These are phyloP conservation scores for Populus pruinosa DNA, from an alignment of 345 rosid genomes.

Conservation along the genomic window DNA sequence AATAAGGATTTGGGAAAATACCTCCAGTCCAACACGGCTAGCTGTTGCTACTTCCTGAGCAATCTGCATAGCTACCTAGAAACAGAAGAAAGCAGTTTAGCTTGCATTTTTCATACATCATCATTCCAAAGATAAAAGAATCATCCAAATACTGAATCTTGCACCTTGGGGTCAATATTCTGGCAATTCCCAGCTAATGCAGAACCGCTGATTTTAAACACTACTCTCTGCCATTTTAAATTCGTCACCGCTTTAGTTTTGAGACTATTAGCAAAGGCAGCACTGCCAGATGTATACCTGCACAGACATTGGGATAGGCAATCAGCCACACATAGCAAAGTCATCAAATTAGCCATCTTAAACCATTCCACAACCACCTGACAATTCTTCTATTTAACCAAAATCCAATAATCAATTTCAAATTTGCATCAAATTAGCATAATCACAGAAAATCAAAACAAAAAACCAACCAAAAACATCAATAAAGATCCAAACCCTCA, in stretches of 20 bases:
- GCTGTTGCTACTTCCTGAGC: slow-evolving; percentile 78
- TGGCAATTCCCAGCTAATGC: slow-evolving; percentile 74
- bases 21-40: slow-evolving; percentile 80
- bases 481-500: background rate
- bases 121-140: background rate
- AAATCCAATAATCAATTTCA: background rate
- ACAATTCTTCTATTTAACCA: background rate
- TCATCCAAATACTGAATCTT: background rate
- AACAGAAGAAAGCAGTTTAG: slow-evolving; percentile 4
- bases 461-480: background rate
- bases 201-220: slow-evolving; percentile 82
- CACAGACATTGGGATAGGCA: background rate
- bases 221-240: slow-evolving; percentile 85
- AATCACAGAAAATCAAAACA: background rate
- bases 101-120: background rate
- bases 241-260: slow-evolving; percentile 49
- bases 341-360: background rate
- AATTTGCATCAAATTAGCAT: background rate
- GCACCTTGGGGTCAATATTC: slow-evolving; percentile 81
- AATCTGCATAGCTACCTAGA: slow-evolving; percentile 67
- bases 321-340: background rate
- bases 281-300: slow-evolving; percentile 17
- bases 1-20: slow-evolving; percentile 13
- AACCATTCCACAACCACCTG: background rate
- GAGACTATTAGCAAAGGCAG: slow-evolving; percentile 20